Conservation (phyloP, 2,329 filamentous ascomycete genomes). For the Diatrype stigma region DNA sequence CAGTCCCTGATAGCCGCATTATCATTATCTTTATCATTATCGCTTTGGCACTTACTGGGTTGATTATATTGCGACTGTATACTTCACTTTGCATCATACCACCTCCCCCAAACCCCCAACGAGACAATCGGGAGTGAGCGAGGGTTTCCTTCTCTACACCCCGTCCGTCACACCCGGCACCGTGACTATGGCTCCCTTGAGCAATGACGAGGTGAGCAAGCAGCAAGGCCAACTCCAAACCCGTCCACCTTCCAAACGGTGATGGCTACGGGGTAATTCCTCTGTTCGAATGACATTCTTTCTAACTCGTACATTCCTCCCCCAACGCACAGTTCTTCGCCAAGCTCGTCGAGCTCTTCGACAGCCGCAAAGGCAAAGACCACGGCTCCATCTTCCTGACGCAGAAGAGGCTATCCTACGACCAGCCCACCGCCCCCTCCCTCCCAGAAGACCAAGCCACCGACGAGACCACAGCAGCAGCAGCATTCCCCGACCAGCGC, state of each 20-base stretch:
- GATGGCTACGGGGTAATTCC: no score
- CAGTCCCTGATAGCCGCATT: background rate
- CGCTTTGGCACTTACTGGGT: no score
- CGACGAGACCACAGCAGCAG: constrained; percentile 24
- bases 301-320: constrained; percentile 2
- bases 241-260: no score
- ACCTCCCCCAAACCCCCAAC: no score
- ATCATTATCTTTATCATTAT: no score
- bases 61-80: no score
- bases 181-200: constrained; percentile 44
- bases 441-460: constrained; percentile 36
- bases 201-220: constrained; percentile 54
- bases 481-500: constrained; percentile 56
- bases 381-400: constrained; percentile 71
- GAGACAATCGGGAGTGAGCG: background rate
- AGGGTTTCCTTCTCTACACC: background rate
- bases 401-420: constrained; percentile 62
- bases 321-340: constrained; percentile 64
- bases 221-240: background rate
- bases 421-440: constrained; percentile 41
- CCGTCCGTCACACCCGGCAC: background rate
- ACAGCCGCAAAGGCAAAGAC: constrained; percentile 60
- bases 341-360: constrained; percentile 64
- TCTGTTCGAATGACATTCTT: background rate
- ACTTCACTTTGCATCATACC: no score